Evolutionary conservation across 75 land plant species (phyloP), one percentile per base, ranked within the genome.

Genomic region (Picea glauca): DNA sequence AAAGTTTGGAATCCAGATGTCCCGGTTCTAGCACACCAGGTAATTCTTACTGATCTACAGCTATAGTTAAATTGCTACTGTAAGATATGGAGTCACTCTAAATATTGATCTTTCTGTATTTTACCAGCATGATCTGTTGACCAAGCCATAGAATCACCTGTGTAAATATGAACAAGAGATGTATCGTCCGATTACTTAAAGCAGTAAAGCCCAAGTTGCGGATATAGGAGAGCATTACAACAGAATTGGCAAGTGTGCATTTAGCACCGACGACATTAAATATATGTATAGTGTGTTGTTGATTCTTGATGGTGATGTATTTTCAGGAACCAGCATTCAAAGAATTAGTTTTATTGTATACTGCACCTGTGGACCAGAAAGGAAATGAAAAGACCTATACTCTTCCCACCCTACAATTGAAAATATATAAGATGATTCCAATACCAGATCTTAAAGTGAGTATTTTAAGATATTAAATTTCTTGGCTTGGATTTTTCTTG

Each of bases 291-390:
- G 21, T 12, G n/a, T 43, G 74, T 40, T 40, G 17, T 12, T 7
- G 3, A 70, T 40, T n/a, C 56, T 70, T 43, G 26, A 70, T 43
- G 74, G 13, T 70, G 56, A 70, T 70, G 43, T 70, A 7, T 38
- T 63, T 80, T 80, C 82, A 96, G 92, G 99, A 96, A 80, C 99
- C 99, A 33, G 93, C 99, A 60, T 96, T 92, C 72, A 82, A 91
- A 76, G 95, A 94, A 86, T 81, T 96, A 76, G 92, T 96, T 78
- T 82, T 96, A 58, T 85, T 96, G 75, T 89, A 89, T 80, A 84
- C 86, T 18, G 78, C 80, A 23, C 77, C 85, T 58, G 23, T 20
- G 17, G 56, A 33, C 62, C 60, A 85, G 35, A 60, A 73, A 58
- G 86, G 50, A 38, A 62, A 60, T 75, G 81, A 76, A 21, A 77